Conservation (phyloP, 306 rosid genomes). For the Pterocarpus santalinus region DNA sequence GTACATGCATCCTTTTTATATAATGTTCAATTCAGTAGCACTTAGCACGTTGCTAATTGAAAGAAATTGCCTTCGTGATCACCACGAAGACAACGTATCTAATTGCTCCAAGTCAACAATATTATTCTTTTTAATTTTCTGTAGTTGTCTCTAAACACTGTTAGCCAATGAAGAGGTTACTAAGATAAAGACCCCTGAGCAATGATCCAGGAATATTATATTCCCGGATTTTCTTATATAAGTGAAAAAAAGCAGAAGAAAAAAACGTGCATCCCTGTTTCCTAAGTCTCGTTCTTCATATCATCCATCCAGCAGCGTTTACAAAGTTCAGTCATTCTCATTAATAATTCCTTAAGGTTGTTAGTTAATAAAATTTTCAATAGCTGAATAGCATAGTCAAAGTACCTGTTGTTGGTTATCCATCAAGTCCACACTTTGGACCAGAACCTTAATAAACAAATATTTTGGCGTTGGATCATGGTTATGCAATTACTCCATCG, state of each 20-base stretch:
- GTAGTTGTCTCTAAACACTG: neutral
- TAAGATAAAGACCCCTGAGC: neutral
- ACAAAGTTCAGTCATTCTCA: neutral
- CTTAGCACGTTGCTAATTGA: conserved; percentile 30
- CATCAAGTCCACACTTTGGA: conserved; percentile 9
- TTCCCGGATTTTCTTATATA: neutral
- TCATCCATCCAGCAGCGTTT: conserved; percentile 4
- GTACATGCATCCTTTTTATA: conserved; percentile 43
- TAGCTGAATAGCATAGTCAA: neutral
- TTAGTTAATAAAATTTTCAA: neutral
- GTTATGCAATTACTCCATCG: neutral
- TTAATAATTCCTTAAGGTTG: neutral
- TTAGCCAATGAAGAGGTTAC: neutral
- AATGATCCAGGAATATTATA: conserved; percentile 5
- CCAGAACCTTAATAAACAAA: neutral
- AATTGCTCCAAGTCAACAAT: conserved; percentile 45
- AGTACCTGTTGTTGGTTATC: conserved; percentile 1
- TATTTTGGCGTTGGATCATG: neutral
- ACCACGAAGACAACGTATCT: conserved; percentile 57
- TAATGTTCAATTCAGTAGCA: conserved; percentile 30
- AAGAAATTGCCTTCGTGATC: conserved; percentile 58
- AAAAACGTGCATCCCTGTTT: conserved; percentile 53
- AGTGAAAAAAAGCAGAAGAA: neutral
- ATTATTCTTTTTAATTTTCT: neutral
- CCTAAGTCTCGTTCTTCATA: neutral